Evolutionary conservation across 345 rosid genomes (phyloP).

Genomic region (Angophora floribunda): DNA sequence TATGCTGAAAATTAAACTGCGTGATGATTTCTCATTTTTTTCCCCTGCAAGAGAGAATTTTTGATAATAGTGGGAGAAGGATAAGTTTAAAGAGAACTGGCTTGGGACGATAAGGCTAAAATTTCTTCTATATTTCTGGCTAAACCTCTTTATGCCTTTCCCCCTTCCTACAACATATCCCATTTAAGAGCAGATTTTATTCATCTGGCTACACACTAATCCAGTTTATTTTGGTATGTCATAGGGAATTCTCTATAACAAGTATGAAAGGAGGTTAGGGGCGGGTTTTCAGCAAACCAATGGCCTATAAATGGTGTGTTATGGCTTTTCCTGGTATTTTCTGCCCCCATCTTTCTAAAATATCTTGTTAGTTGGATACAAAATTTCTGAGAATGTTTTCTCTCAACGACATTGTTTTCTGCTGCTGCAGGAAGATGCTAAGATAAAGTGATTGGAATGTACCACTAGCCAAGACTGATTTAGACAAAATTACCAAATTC

Average conservation of each 20-base stretch:
- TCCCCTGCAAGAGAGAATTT: no score
- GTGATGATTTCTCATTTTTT: no score
- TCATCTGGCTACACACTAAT: background rate
- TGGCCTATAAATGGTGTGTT: slow-evolving; percentile 60
- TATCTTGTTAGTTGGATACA: background rate
- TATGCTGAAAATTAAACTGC: no score
- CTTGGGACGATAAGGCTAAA: no score
- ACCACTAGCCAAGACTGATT: slow-evolving; percentile 73
- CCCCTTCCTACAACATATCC: background rate
- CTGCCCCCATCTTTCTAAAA: background rate
- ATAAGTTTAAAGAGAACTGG: background rate
- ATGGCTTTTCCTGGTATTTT: background rate
- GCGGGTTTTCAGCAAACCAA: slow-evolving; percentile 62
- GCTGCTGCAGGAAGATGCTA: slow-evolving; percentile 51
- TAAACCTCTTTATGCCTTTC: no score
- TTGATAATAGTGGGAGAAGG: background rate
- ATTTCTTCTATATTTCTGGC: background rate
- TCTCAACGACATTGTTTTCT: background rate
- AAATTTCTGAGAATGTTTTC: background rate
- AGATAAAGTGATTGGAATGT: slow-evolving; percentile 46
- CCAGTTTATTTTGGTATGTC: background rate
- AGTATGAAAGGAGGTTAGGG: slow-evolving; percentile 87
- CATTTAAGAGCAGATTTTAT: background rate
- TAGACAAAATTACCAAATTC: slow-evolving; percentile 49
- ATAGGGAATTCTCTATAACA: slow-evolving; percentile 94